These are phyloP conservation scores for Citeromyces hawaiiensis DNA, from an alignment of 1,139 yeast species.

Conservation along the genomic window DNA sequence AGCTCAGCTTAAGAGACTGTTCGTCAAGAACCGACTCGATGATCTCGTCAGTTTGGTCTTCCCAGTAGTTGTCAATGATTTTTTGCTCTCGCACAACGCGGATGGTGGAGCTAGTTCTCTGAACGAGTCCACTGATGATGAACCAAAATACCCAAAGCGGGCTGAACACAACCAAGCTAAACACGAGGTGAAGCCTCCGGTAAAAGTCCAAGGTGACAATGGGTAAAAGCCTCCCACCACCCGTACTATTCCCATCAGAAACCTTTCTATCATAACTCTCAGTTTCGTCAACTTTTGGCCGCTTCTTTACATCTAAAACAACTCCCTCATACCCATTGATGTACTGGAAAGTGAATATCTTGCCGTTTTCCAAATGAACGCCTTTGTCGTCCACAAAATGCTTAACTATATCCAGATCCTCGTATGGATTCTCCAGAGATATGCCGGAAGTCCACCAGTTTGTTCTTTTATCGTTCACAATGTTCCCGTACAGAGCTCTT, in stretches of 20 bases:
- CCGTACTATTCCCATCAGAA: too few relatives aligned
- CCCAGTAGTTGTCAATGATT: constrained; percentile 25
- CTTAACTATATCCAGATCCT: constrained; percentile 16
- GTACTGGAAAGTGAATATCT: constrained; percentile 27
- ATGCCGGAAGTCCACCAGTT: constrained; percentile 77
- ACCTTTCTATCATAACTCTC: neutral
- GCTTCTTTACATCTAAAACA: constrained; percentile 32
- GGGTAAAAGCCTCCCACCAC: neutral
- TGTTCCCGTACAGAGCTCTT: constrained; percentile 54
- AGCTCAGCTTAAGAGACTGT: constrained; percentile 22
- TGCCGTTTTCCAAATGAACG: constrained; percentile 23
- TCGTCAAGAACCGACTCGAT: constrained; percentile 44
- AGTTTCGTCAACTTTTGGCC: neutral
- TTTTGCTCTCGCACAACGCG: constrained; percentile 12
- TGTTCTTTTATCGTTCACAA: constrained; percentile 67
- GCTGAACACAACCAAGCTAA: constrained; percentile 27
- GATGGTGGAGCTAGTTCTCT: constrained; percentile 22
- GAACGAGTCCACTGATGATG: constrained; percentile 27
- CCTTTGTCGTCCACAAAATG: constrained; percentile 12
- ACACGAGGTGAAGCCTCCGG: constrained; percentile 26
- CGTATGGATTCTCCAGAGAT: constrained; percentile 50
- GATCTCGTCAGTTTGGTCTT: constrained; percentile 36
- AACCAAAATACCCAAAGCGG: constrained; percentile 43
- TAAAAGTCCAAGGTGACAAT: neutral
- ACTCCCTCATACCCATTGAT: constrained; percentile 38